These are phyloP conservation scores for Anthracocystis setariae DNA, from an alignment of 1,284 basidiomycete genomes.

Conservation along the genomic window DNA sequence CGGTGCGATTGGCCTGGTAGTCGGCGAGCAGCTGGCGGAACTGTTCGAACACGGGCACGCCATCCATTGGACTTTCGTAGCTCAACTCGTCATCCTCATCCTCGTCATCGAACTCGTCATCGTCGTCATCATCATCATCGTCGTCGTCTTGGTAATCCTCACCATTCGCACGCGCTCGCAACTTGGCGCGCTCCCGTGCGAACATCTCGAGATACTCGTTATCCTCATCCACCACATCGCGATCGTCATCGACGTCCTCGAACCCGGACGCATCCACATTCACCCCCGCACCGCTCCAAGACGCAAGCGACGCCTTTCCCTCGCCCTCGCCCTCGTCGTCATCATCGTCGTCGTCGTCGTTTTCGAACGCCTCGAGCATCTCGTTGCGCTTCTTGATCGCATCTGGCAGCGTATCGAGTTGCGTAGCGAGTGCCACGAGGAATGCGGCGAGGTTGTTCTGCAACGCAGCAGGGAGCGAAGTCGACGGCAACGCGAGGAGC, in stretches of 20 bases:
- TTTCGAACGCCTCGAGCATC: slow-evolving; percentile 59
- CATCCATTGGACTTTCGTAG: slow-evolving; percentile 60
- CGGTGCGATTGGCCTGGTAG: slow-evolving; percentile 44
- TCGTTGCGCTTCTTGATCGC: slow-evolving; percentile 60
- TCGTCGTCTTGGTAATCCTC: slow-evolving; percentile 50
- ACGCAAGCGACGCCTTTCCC: slow-evolving; percentile 33
- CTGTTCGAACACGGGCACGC: slow-evolving; percentile 57
- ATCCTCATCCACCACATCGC: slow-evolving; percentile 65
- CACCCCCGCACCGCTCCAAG: slow-evolving; percentile 17
- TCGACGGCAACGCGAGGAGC: slow-evolving; percentile 51
- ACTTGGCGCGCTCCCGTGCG: slow-evolving; percentile 55
- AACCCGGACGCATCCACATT: slow-evolving; percentile 25
- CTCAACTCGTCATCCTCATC: slow-evolving; percentile 60
- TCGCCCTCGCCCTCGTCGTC: slow-evolving; percentile 31
- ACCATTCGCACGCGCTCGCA: slow-evolving; percentile 51
- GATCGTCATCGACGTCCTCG: slow-evolving; percentile 60
- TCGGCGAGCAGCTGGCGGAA: slow-evolving; percentile 49
- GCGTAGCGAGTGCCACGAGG: slow-evolving; percentile 50
- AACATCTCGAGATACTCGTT: slow-evolving; percentile 67
- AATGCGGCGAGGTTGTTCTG: slow-evolving; percentile 53
- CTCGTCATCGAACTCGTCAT: slow-evolving; percentile 43
- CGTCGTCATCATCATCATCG: slow-evolving; percentile 52
- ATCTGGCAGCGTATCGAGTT: slow-evolving; percentile 57
- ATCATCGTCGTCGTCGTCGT: slow-evolving; percentile 56
- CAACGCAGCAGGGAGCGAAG: slow-evolving; percentile 47